Conservation (phyloP, 768 basidiomycete genomes). For the Hemileccinum rubropunctum region DNA sequence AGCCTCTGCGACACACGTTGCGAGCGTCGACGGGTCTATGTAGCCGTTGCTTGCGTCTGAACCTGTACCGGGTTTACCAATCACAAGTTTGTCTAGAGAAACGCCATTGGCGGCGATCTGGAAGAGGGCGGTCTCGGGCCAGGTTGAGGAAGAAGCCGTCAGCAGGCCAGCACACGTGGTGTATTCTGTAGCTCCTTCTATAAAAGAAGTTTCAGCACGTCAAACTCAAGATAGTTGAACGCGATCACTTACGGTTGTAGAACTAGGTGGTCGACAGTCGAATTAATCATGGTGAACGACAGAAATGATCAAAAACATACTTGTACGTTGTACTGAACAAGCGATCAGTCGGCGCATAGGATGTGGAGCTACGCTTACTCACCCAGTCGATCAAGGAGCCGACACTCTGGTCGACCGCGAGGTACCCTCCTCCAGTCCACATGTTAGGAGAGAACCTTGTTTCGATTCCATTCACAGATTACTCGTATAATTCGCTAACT, state of each 20-base stretch:
- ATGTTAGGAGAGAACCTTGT: slow-evolving; percentile 18
- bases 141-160: slow-evolving; percentile 52
- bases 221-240: not conserved
- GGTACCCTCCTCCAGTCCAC: slow-evolving; percentile 35
- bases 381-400: slow-evolving; percentile 49
- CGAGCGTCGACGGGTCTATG: slow-evolving; percentile 55
- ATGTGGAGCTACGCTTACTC: not conserved
- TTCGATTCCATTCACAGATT: not conserved
- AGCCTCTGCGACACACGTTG: slow-evolving; percentile 58
- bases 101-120: slow-evolving; percentile 50
- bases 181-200: slow-evolving; percentile 64
- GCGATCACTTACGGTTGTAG: slow-evolving; percentile 25
- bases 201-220: not conserved
- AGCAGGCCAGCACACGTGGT: slow-evolving; percentile 61
- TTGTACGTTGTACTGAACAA: slow-evolving; percentile 37
- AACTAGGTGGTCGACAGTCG: slow-evolving; percentile 9
- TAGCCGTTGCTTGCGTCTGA: slow-evolving; percentile 50
- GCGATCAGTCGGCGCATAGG: not conserved
- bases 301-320: slow-evolving; percentile 15
- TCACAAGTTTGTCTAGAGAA: slow-evolving; percentile 48
- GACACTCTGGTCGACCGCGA: slow-evolving; percentile 36
- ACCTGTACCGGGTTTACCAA: slow-evolving; percentile 49
- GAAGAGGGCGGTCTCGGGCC: slow-evolving; percentile 60
- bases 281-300: slow-evolving; percentile 4
- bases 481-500: not conserved